These are phyloP conservation scores for Elsinoe ampelina DNA, from an alignment of 2,329 filamentous ascomycete species.

Conservation along the genomic window DNA sequence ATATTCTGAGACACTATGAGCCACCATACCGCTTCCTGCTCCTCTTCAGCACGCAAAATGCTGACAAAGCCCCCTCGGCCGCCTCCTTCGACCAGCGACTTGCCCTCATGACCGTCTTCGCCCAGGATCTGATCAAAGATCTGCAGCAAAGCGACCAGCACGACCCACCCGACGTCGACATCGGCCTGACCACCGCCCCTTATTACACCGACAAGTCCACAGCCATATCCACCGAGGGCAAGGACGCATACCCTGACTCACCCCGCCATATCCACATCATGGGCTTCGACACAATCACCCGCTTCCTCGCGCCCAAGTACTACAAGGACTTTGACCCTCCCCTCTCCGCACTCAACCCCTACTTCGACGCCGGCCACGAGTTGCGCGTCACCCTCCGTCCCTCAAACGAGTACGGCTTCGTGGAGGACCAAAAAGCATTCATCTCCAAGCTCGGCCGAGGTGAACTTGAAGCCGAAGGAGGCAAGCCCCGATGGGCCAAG, in stretches of 20 bases:
- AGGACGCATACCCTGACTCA: slow-evolving; percentile 26
- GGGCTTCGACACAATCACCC: slow-evolving; percentile 67
- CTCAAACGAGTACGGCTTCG: slow-evolving; percentile 51
- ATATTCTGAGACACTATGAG: slow-evolving; percentile 24
- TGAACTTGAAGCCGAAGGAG: slow-evolving; percentile 45
- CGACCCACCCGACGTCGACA: slow-evolving; percentile 41
- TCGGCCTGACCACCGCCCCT: slow-evolving; percentile 61
- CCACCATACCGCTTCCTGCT: slow-evolving; percentile 44
- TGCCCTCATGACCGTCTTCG: slow-evolving; percentile 62
- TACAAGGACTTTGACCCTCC: slow-evolving; percentile 44
- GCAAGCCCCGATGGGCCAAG: slow-evolving; percentile 47
- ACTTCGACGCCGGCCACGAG: slow-evolving; percentile 50
- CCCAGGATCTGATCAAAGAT: slow-evolving; percentile 40
- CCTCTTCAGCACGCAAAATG: slow-evolving; percentile 55
- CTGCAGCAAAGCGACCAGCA: slow-evolving; percentile 12
- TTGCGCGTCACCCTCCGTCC: slow-evolving; percentile 57
- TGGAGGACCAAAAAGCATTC: slow-evolving; percentile 46
- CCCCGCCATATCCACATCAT: slow-evolving; percentile 56
- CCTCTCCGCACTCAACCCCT: slow-evolving; percentile 48
- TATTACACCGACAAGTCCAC: slow-evolving; percentile 65
- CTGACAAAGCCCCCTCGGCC: slow-evolving; percentile 57
- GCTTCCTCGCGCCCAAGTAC: slow-evolving; percentile 66
- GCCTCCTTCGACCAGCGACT: slow-evolving; percentile 59
- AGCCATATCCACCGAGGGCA: slow-evolving; percentile 42
- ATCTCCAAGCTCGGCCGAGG: slow-evolving; percentile 40